Evolutionary conservation across 2,329 filamentous ascomycete species (phyloP).

Genomic region (Falciphora oryzae): DNA sequence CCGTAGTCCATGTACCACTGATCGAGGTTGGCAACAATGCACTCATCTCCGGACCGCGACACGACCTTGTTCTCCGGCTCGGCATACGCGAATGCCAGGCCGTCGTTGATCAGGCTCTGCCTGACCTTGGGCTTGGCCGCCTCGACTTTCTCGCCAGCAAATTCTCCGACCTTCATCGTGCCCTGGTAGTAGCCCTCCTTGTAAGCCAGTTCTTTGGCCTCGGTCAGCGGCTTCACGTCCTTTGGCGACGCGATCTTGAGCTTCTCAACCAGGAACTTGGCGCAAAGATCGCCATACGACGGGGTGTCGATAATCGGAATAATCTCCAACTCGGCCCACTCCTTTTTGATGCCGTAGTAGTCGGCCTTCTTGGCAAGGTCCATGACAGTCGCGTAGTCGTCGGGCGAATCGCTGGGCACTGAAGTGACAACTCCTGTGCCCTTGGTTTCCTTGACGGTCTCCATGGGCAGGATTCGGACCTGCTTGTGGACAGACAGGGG

Average conservation of each 20-base stretch:
- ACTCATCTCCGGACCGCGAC: slow-evolving; percentile 84
- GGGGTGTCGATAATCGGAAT: slow-evolving; percentile 86
- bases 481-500: slow-evolving; percentile 81
- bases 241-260: slow-evolving; percentile 97
- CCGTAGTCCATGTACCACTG: slow-evolving; percentile 99
- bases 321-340: slow-evolving; percentile 91
- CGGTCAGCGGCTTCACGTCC: slow-evolving; percentile 74
- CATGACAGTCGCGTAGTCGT: slow-evolving; percentile 84
- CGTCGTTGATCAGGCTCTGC: slow-evolving; percentile 67
- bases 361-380: slow-evolving; percentile 94
- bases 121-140: slow-evolving; percentile 76
- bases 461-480: slow-evolving; percentile 91
- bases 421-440: slow-evolving; percentile 95
- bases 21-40: slow-evolving; percentile 86
- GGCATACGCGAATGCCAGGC: slow-evolving; percentile 83
- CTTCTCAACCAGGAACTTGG: slow-evolving; percentile 78
- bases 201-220: slow-evolving; percentile 95
- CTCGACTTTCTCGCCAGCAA: slow-evolving; percentile 80
- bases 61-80: slow-evolving; percentile 90
- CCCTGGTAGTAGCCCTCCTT: slow-evolving; percentile 98
- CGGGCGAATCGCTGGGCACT: slow-evolving; percentile 91
- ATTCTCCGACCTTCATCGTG: slow-evolving; percentile 80
- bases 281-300: slow-evolving; percentile 77
- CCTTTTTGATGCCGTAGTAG: slow-evolving; percentile 92
- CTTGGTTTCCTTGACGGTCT: slow-evolving; percentile 84